These are phyloP conservation scores for Pyricularia sp. DNA, from an alignment of 2,329 filamentous ascomycete genomes.

Conservation along the genomic window DNA sequence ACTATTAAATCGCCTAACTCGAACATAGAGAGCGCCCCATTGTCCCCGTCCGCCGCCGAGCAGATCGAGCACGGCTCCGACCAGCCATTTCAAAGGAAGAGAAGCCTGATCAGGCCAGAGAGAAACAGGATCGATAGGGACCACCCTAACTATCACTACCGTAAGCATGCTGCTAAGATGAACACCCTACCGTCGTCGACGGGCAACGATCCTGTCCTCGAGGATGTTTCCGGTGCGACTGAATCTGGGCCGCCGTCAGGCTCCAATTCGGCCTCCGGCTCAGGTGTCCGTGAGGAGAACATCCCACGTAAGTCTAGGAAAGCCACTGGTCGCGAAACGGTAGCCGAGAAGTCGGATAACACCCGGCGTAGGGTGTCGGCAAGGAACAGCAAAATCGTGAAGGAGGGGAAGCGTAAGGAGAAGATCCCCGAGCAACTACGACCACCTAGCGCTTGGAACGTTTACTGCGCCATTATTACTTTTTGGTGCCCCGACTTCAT, in stretches of 20 bases:
- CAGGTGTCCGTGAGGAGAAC: constrained; percentile 16
- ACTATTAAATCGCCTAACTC: constrained; percentile 45
- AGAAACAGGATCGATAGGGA: constrained; percentile 74
- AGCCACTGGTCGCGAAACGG: constrained; percentile 22
- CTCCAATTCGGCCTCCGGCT: constrained; percentile 6
- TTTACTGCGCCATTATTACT: constrained; percentile 88
- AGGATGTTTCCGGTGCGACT: constrained; percentile 62
- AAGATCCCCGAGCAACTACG: constrained; percentile 55
- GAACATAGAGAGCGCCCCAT: constrained; percentile 44
- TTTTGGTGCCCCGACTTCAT: constrained; percentile 90
- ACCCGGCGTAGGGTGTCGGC: constrained; percentile 26
- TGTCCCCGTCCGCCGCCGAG: constrained; percentile 39
- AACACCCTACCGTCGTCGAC: constrained; percentile 81
- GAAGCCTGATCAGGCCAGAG: constrained; percentile 83
- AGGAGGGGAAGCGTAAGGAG: constrained; percentile 39
- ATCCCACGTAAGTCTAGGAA: constrained; percentile 21
- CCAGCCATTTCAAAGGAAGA: constrained; percentile 54
- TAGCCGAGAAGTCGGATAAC: constrained; percentile 27
- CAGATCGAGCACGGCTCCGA: constrained; percentile 12
- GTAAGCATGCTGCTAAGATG: constrained; percentile 92
- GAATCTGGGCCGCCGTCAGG: constrained; percentile 22
- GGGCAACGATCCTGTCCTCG: constrained; percentile 79
- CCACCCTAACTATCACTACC: constrained; percentile 93
- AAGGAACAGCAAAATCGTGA: constrained; percentile 52
- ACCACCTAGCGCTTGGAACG: constrained; percentile 85